Conservation (phyloP, 441 rosid genomes). For the Eugenia klotzschiana region DNA sequence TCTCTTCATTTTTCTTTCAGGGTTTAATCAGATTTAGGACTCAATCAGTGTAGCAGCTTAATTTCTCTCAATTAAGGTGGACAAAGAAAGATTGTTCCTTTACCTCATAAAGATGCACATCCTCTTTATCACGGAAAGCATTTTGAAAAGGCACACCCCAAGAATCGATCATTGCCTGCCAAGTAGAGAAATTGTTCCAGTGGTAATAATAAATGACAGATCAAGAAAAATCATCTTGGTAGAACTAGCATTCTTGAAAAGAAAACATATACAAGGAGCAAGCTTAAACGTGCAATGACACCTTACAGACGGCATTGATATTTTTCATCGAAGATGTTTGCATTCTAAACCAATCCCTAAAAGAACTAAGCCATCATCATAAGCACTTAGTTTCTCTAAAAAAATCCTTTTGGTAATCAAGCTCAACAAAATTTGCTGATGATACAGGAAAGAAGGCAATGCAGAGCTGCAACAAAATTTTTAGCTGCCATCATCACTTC, state of each 20-base stretch:
- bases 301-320: neutral
- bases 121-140: constrained; percentile 32
- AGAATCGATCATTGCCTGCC: constrained; percentile 62
- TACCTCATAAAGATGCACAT: constrained; percentile 79
- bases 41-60: neutral
- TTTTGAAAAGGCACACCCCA: constrained; percentile 67
- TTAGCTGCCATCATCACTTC: neutral
- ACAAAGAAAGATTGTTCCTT: neutral
- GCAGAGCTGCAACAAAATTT: neutral
- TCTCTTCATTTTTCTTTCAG: neutral
- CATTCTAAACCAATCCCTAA: neutral
- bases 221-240: neutral
- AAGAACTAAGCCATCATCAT: neutral
- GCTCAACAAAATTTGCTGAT: neutral
- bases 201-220: neutral
- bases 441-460: neutral
- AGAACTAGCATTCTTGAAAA: neutral
- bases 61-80: neutral
- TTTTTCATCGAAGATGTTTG: neutral
- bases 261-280: neutral
- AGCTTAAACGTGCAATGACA: neutral
- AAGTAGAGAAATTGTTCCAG: constrained; percentile 6
- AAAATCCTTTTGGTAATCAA: neutral
- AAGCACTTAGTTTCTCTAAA: neutral
- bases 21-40: neutral